phyloP scores from a whole-genome alignment of 2,329 filamentous ascomycete genomes.

The Verruconis gallopava region DNA sequence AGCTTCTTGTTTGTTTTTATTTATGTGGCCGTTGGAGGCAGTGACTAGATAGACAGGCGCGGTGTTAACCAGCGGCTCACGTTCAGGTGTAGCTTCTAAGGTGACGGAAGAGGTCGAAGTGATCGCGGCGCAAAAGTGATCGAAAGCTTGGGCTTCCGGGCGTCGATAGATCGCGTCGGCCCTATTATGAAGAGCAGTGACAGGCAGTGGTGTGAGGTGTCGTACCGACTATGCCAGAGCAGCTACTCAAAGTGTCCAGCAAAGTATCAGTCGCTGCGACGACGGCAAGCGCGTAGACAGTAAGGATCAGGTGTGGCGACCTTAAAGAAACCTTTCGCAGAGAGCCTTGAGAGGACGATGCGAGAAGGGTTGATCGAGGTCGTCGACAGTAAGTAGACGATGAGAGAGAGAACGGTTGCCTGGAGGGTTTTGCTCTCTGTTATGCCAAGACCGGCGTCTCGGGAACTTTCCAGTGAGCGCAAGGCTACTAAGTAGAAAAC shows the following conservation, averaged over 20 bases:
- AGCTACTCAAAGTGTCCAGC: constrained; percentile 8
- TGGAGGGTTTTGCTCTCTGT: not conserved
- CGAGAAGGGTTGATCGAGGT: not conserved
- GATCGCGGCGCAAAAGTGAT: constrained; percentile 6
- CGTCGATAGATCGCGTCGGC: constrained; percentile 1
- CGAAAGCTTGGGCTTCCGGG: constrained; percentile 1
- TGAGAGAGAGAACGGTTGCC: constrained; percentile 2
- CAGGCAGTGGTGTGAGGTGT: constrained; percentile 5
- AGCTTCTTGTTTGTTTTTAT: constrained; percentile 2
- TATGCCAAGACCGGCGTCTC: no score
- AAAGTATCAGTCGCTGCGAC: constrained; percentile 6
- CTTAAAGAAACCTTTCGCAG: not conserved
- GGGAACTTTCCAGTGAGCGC: not conserved
- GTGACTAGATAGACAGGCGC: constrained; percentile 5
- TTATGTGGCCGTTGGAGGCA: constrained; percentile 2
- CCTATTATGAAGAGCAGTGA: constrained; percentile 2
- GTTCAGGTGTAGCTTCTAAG: constrained; percentile 1
- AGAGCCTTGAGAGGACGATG: not conserved
- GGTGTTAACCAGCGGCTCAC: constrained; percentile 7
- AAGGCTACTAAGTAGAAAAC: not conserved
- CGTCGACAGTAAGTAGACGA: not conserved
- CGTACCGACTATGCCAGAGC: constrained; percentile 9
- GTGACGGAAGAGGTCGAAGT: not conserved
- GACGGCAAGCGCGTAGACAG: constrained; percentile 1
- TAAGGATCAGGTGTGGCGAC: not conserved